Base-by-base conservation (phyloP, 176 grass and related monocot genomes). In the Microstegium vimineum region DNA sequence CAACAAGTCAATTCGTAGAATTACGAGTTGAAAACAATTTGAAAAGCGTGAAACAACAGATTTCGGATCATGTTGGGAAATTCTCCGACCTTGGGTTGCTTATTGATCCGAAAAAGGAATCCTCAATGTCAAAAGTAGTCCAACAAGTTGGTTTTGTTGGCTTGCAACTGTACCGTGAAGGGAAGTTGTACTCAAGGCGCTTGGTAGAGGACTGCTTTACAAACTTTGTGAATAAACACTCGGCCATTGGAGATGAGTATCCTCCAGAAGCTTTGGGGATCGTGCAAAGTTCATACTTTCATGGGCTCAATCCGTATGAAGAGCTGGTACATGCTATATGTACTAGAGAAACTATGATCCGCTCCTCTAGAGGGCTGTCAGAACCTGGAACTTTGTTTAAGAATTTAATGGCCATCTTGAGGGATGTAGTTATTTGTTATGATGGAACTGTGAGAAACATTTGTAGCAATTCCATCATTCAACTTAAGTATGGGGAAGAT, bases 351-450 rank as follows among this genome's bases (percentile, higher is more conserved):
- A 82, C 90, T 36, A 95, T 98, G 40, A 90, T 98, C 26, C 90
- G 95, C 47, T 98, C 95, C 20, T 98, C 95, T 81, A 89, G 95
- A 83, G 95, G 95, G 4, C 84, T 98, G 43, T 91, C 90, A 34
- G 95, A 98, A 87, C 95, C 95, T 59, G 95, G 95, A 45, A 95
- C 92, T 20, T 80, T 98, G 13, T 93, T 93, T 52, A 98, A 98
- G 80, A 98, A 81, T 76, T 85, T 98, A 67, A 98, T 98, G 95
- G 95, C 92, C 45, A 86, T 93, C 43, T 83, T 98, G 75, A 88
- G 92, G 28, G 92, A 98, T 49, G 95, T 98, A 18, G 75, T 95
- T 62, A 88, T 98, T 60, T 98, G 95, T 59, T 98, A 98, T 77
- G 95, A 98, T 66, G 89, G 90, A 27, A 98, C 82, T 35, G 92